Evolutionary conservation across 345 rosid species (phyloP).

Genomic region (Microcos paniculata): DNA sequence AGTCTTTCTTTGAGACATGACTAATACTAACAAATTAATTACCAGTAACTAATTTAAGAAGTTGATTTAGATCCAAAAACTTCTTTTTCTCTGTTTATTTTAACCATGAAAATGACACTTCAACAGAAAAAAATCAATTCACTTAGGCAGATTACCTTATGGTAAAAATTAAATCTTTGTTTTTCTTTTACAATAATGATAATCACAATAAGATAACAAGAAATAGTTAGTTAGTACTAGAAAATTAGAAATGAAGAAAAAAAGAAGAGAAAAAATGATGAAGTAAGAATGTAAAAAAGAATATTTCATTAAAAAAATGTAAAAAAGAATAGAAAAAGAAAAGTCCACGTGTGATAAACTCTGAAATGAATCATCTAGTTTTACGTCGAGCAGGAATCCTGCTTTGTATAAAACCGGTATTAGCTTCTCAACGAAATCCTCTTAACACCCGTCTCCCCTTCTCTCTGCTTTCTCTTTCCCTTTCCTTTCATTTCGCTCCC

Average conservation of each 20-base stretch:
- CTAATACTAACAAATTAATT: neutral
- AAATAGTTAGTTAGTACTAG: neutral
- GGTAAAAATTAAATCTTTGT: neutral
- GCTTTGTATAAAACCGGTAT: neutral
- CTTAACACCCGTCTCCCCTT: neutral
- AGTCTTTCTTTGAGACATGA: neutral
- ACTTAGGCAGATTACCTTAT: neutral
- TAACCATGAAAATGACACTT: neutral
- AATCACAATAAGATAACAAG: too few relatives aligned
- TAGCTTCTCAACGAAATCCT: neutral
- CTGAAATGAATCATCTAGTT: neutral
- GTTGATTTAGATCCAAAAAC: neutral
- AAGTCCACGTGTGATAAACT: neutral
- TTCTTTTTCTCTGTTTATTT: neutral
- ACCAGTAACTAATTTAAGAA: neutral
- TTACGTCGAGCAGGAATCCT: conserved; percentile 9
- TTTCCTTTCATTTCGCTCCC: neutral
- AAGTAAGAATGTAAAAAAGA: neutral
- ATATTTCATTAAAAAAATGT: too few relatives aligned
- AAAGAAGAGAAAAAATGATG: too few relatives aligned
- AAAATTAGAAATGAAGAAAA: neutral
- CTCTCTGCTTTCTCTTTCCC: neutral
- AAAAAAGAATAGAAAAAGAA: too few relatives aligned
- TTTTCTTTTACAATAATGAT: neutral
- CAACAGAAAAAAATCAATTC: neutral